Conservation (phyloP, 2,329 filamentous ascomycete genomes). For the Ceratocystis cacaofunesta region DNA sequence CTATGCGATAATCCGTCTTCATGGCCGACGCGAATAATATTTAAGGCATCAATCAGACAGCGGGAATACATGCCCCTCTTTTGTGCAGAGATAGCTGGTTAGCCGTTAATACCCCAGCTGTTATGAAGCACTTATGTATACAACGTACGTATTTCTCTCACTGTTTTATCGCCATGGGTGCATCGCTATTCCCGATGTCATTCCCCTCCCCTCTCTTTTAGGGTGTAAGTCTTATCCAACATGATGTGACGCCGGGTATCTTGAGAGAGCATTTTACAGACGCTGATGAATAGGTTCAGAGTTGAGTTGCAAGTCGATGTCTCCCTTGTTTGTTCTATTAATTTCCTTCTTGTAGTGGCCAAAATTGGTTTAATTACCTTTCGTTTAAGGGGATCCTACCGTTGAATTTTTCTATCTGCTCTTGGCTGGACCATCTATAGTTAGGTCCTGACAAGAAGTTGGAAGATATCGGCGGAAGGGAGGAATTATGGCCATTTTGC, state of each 20-base stretch:
- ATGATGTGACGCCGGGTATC: neutral
- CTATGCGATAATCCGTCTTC: too few species aligned
- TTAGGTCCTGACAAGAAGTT: neutral
- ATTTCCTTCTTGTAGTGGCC: neutral
- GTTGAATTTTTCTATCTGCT: neutral
- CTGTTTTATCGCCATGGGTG: neutral
- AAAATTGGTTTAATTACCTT: neutral
- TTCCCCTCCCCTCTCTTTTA: neutral
- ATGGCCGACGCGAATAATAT: too few species aligned
- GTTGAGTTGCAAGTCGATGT: neutral
- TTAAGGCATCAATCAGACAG: too few species aligned
- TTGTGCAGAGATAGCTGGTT: neutral
- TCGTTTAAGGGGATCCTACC: neutral
- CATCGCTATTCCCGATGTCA: constrained; percentile 3
- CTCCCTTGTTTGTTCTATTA: neutral
- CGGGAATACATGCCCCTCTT: neutral
- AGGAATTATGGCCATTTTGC: neutral
- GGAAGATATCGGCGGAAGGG: neutral
- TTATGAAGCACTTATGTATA: neutral
- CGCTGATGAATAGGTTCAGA: neutral
- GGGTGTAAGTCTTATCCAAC: neutral
- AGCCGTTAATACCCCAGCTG: too few species aligned
- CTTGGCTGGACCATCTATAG: neutral
- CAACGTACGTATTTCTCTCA: neutral
- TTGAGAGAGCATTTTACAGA: neutral